Conservation (phyloP, 129 eudicot species). For the Chrysanthemum makinoi region DNA sequence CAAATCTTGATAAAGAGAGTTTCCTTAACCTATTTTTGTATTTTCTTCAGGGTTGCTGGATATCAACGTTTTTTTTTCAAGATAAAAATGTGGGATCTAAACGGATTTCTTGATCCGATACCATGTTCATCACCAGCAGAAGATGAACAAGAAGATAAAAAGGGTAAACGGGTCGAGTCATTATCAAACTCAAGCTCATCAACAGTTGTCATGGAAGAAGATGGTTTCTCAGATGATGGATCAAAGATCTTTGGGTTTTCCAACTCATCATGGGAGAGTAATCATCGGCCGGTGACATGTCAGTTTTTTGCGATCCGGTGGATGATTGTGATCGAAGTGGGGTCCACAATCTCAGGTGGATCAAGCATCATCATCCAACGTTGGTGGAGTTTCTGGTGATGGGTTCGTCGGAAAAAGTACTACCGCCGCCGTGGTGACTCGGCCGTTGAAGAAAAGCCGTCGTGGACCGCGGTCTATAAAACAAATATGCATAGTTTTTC, state of each 20-base stretch:
- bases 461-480: conserved; percentile 95
- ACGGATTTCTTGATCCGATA: no score
- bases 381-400: conserved; percentile 10
- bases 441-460: conserved; percentile 78
- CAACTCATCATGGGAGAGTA: no score
- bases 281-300: conserved; percentile 50
- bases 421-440: conserved; percentile 43
- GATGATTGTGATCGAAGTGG: conserved; percentile 53
- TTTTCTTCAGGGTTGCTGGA: no score
- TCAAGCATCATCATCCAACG: conserved; percentile 21
- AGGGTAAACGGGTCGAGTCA: conserved; percentile 70
- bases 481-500: no score
- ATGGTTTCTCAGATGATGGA: conserved; percentile 47
- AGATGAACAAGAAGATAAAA: conserved; percentile 19
- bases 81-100: no score
- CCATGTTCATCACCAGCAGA: conserved; percentile 33
- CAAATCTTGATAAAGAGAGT: no score
- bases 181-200: conserved; percentile 65
- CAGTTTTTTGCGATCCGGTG: conserved; percentile 89
- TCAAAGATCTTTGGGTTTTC: conserved; percentile 37
- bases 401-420: conserved; percentile 31
- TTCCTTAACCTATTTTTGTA: no score
- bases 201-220: conserved; percentile 61
- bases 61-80: no score
- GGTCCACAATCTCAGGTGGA: conserved; percentile 27